Base-by-base conservation (phyloP, 176 grass and related monocot genomes). In the Luzula sylvatica region DNA sequence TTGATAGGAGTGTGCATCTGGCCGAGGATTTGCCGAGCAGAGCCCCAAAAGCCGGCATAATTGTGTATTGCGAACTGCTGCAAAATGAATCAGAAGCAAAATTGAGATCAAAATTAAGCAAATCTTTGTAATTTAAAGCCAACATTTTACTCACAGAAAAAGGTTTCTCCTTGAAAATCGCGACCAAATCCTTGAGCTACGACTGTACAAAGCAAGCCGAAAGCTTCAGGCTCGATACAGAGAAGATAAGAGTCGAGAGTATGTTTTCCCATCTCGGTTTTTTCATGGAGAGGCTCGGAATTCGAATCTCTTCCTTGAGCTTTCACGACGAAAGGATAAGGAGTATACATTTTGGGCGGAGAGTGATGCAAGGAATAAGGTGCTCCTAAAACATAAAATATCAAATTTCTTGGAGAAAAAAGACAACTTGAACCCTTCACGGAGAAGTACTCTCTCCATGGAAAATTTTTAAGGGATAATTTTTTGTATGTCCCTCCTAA, bases 121-220 rank as follows among this genome's bases (percentile, higher is more conserved):
- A 23, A 27, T 54, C 25, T 54, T 8, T 20, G 5, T 21, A 23
- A 55, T 23, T 20, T 12, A 32, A 35, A 57, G 23, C 30, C 4
- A 57, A 38, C 12, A 19, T n/a, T 1, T 2, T 38, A 61, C 69
- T 76, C 44, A 85, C 87, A 61, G 73, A 62, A 11, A 93, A 55
- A 52, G 76, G 77, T 50, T 75, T 84, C 45, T 85, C 49, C 32
- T 82, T 70, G 61, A 93, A 46, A 63, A 93, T 70, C 0, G 61
- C 54, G 20, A 74, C 23, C 38, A 93, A 56, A 35, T 85, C 87
- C 50, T 46, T 55, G 47, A 85, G 81, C 42, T 61, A 46, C 24
- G 62, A 54, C 71, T 92, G 68, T 92, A 92, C 7, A 76, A 93
- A 23, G 69, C 72, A 14, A 76, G 87, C 22, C 69, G 69, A 82